phyloP scores from a whole-genome alignment of 352 stramenopile species.

The Elongisporangium senticosum region DNA sequence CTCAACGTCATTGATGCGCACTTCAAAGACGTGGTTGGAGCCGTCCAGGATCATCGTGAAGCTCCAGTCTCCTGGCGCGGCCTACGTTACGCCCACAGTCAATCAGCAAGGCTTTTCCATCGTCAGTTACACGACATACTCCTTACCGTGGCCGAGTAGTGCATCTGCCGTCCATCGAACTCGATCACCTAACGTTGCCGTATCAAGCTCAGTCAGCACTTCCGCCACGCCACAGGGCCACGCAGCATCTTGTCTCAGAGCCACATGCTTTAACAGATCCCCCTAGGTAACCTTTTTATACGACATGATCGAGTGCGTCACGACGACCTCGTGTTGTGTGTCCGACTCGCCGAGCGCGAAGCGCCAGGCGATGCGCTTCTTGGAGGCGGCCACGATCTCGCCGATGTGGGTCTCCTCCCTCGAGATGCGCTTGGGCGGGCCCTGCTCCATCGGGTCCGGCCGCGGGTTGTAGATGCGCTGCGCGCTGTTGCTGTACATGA shows the following conservation, averaged over 20 bases:
- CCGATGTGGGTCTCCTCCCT: constrained; percentile 77
- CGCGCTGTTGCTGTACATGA: constrained; percentile 55
- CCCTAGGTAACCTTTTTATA: constrained; percentile 64
- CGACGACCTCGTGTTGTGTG: constrained; percentile 62
- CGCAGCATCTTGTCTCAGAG: constrained; percentile 1
- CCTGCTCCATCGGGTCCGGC: constrained; percentile 59
- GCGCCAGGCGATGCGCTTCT: constrained; percentile 80
- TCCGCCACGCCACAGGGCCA: not conserved
- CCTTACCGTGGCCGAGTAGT: constrained; percentile 74
- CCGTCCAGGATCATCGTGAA: constrained; percentile 77
- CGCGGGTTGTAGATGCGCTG: constrained; percentile 67
- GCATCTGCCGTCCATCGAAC: constrained; percentile 76
- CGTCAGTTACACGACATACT: not conserved
- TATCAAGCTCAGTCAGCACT: constrained; percentile 4
- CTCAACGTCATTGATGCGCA: constrained; percentile 83
- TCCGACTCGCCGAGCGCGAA: constrained; percentile 78
- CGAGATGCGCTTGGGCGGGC: constrained; percentile 61
- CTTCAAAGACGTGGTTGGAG: constrained; percentile 70
- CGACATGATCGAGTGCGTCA: constrained; percentile 80
- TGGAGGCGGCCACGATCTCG: constrained; percentile 71
- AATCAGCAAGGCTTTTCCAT: constrained; percentile 9
- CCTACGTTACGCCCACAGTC: constrained; percentile 20
- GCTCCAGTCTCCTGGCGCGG: constrained; percentile 67
- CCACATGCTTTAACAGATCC: constrained; percentile 1
- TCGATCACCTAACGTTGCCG: constrained; percentile 43